phyloP scores from a whole-genome alignment of 345 rosid genomes.

The Heritiera fomes region DNA sequence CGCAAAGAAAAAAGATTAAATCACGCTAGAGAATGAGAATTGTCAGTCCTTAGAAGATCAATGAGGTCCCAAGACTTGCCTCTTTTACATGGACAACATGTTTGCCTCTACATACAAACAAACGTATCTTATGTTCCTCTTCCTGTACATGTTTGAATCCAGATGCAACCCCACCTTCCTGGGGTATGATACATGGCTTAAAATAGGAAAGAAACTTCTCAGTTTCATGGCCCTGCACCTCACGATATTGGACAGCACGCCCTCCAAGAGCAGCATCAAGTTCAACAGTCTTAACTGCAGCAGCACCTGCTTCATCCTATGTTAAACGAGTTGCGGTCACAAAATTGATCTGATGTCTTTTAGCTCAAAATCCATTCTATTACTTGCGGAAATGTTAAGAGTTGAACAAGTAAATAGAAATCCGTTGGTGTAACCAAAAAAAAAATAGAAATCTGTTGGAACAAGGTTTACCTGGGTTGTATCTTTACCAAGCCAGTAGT shows the following conservation, averaged over 20 bases:
- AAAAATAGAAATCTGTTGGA: not conserved
- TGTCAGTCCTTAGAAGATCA: slow-evolving; percentile 3
- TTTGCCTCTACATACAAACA: slow-evolving; percentile 92
- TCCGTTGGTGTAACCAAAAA: not conserved
- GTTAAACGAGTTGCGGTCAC: slow-evolving; percentile 28
- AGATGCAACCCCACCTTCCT: slow-evolving; percentile 88
- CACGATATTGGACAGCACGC: slow-evolving; percentile 98
- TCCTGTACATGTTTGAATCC: slow-evolving; percentile 83
- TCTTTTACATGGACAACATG: slow-evolving; percentile 92
- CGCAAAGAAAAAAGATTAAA: slow-evolving; percentile 17
- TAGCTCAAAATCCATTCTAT: slow-evolving; percentile 10
- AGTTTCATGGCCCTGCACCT: slow-evolving; percentile 92
- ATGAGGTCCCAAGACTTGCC: slow-evolving; percentile 50
- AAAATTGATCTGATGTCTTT: slow-evolving; percentile 14
- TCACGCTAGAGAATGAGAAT: not conserved
- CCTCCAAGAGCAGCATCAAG: slow-evolving; percentile 99
- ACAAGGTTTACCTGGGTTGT: slow-evolving; percentile 61
- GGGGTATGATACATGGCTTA: slow-evolving; percentile 97
- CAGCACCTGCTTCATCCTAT: slow-evolving; percentile 96
- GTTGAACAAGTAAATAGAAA: not conserved
- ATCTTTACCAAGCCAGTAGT: slow-evolving; percentile 93
- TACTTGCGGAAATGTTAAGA: slow-evolving; percentile 6
- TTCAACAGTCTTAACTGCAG: slow-evolving; percentile 89
- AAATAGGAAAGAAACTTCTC: slow-evolving; percentile 94
- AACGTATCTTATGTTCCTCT: slow-evolving; percentile 73